These are phyloP conservation scores for Thielaviopsis euricoi DNA, from an alignment of 2,329 filamentous ascomycete genomes.

Conservation along the genomic window DNA sequence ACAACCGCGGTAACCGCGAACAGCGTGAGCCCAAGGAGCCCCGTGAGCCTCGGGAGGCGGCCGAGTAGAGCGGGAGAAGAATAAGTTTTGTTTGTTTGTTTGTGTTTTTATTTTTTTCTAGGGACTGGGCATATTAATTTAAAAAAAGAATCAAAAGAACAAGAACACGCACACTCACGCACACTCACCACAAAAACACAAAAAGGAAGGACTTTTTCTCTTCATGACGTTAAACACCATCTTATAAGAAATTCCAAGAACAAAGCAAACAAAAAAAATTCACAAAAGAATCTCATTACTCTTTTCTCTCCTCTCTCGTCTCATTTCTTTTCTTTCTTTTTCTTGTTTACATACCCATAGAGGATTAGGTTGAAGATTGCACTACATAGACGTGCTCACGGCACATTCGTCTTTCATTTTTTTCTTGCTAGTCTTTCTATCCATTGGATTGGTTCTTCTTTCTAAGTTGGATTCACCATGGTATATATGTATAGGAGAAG, in stretches of 20 bases:
- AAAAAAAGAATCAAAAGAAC: background rate
- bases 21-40: constrained; percentile 13
- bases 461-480: too few relatives aligned
- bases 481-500: too few relatives aligned
- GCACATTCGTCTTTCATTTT: too few relatives aligned
- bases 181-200: background rate
- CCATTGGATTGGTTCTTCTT: too few relatives aligned
- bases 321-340: too few relatives aligned
- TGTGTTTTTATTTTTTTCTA: background rate
- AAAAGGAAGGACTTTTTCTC: background rate
- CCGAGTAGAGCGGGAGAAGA: constrained; percentile 18
- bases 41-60: constrained; percentile 15
- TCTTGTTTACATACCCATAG: too few relatives aligned
- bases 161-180: background rate
- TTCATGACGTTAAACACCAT: too few relatives aligned
- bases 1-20: constrained; percentile 26
- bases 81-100: background rate
- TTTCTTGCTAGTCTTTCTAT: too few relatives aligned
- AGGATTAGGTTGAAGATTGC: too few relatives aligned
- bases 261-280: constrained; percentile 1
- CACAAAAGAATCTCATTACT: background rate
- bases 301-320: too few relatives aligned
- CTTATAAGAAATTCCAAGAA: too few relatives aligned
- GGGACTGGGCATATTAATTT: background rate
- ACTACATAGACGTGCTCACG: too few relatives aligned